Conservation (phyloP, 2,329 filamentous ascomycete genomes). For the Daldinia sp. region DNA sequence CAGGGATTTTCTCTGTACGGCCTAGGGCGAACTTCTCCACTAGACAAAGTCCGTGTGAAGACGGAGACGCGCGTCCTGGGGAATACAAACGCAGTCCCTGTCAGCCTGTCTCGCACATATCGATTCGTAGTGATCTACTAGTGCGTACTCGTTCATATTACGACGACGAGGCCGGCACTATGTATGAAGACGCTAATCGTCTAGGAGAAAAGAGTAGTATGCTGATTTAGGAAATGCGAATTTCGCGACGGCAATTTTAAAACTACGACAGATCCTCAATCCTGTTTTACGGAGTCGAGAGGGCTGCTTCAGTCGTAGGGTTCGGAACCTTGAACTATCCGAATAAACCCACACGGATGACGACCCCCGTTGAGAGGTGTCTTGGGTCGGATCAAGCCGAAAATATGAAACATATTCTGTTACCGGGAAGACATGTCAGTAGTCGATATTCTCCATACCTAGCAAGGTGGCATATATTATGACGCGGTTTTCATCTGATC, state of each 20-base stretch:
- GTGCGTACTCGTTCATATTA: conserved; percentile 2
- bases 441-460: neutral
- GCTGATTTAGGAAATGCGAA: neutral
- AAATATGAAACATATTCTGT: conserved; percentile 18
- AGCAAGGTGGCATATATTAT: conserved; percentile 4
- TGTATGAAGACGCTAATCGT: neutral
- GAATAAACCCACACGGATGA: conserved; percentile 12
- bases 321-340: conserved; percentile 22
- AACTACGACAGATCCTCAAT: neutral
- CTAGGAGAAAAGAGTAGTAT: neutral
- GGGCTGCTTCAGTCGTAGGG: neutral
- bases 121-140: conserved; percentile 14
- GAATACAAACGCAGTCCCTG: conserved; percentile 29
- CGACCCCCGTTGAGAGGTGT: conserved; percentile 13
- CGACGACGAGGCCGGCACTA: neutral
- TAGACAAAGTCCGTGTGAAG: conserved; percentile 32
- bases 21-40: conserved; percentile 28
- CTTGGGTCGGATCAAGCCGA: conserved; percentile 36
- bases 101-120: conserved; percentile 15
- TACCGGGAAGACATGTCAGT: neutral
- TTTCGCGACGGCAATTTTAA: conserved; percentile 4
- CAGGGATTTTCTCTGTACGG: conserved; percentile 25
- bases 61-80: conserved; percentile 40
- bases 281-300: neutral
- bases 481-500: conserved; percentile 16